Base-by-base conservation (phyloP, 2,329 filamentous ascomycete species). In the Pestalotiopsis sp. region DNA sequence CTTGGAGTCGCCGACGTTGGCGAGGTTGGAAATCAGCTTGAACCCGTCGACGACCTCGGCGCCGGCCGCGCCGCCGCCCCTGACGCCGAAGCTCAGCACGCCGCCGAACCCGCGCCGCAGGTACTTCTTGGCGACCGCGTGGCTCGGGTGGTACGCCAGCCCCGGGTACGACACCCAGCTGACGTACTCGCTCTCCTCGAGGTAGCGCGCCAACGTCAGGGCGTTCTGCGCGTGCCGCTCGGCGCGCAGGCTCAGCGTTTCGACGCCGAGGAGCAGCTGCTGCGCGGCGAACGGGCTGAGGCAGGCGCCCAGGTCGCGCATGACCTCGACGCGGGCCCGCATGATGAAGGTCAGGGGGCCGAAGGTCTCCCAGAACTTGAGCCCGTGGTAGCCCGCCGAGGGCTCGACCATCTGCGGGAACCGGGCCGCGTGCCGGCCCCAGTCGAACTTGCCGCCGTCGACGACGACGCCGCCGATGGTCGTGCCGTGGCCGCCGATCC, bases 1-100 rank as follows among this genome's bases (percentile, higher is more conserved):
- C 88, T 98, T 98, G 63, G 93, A 93, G 80, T 98, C 95, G 68
- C 95, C 95, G 36, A 98, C 95, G 79, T 99, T 99, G 68, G 96
- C 96, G 74, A 98, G 84, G 82, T 98, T 98, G 20, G 94, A 97
- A 75, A 98, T 94, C 74, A 99, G 83, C 87, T 97, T 96, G 85
- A 99, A 97, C 74, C 90, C 90, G 81, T 99, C 96, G 66, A 98
- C 96, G 39, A 98, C 90, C 81, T 94, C 90, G 79, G 90, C 92
- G 70, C 96, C 95, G 17, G 92, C 94, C n/a, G 83, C 86, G 70
- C 89, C 93, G 70, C 93, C 94, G 2, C 95, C 95, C 84, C 97
- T 97, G 70, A 98, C 92, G 66, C 96, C 96, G 75, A 99, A 96
- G 75, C 93, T 97, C 71, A 99, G 82, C 20, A 99, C 95, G 75